Percentiles rank a stretch among this genome's conserved stretches.
Evolutionary conservation across 225 moss, liverwort and hornwort species (phyloP).

Genomic region (Polytrichum commune): DNA sequence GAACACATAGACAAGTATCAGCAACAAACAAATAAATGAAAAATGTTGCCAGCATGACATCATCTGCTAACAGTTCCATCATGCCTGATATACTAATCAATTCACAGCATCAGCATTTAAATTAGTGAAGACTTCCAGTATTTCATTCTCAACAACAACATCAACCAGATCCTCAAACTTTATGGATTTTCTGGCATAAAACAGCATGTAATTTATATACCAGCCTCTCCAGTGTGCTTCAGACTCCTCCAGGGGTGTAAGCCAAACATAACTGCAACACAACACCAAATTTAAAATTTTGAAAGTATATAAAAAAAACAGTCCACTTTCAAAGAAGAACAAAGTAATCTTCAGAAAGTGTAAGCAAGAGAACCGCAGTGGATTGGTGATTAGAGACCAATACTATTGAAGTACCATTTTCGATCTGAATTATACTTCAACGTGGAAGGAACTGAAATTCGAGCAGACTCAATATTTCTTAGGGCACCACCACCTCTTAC

Average conservation of each 20-base stretch:
- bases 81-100: too few species aligned
- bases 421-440: slow-evolving; percentile 66
- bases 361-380: not conserved
- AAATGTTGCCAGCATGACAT: too few species aligned
- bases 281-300: not conserved
- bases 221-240: slow-evolving; percentile 98
- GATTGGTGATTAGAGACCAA: not conserved
- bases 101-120: too few species aligned
- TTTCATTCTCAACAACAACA: too few species aligned
- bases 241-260: slow-evolving; percentile 77
- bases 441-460: slow-evolving; percentile 88
- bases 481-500: slow-evolving; percentile 93
- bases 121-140: too few species aligned
- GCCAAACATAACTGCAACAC: slow-evolving; percentile 89
- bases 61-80: too few species aligned
- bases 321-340: too few species aligned
- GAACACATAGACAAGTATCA: slow-evolving; percentile 19
- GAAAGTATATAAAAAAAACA: too few species aligned
- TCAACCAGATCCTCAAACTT: too few species aligned
- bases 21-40: not conserved
- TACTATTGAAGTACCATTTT: slow-evolving; percentile 54
- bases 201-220: slow-evolving; percentile 29
- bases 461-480: slow-evolving; percentile 91
- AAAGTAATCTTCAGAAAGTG: too few species aligned
- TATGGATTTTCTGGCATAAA: too few species aligned